Evolutionary conservation across 2,329 filamentous ascomycete genomes (phyloP).

Genomic region (Parascedosporium putredinis): DNA sequence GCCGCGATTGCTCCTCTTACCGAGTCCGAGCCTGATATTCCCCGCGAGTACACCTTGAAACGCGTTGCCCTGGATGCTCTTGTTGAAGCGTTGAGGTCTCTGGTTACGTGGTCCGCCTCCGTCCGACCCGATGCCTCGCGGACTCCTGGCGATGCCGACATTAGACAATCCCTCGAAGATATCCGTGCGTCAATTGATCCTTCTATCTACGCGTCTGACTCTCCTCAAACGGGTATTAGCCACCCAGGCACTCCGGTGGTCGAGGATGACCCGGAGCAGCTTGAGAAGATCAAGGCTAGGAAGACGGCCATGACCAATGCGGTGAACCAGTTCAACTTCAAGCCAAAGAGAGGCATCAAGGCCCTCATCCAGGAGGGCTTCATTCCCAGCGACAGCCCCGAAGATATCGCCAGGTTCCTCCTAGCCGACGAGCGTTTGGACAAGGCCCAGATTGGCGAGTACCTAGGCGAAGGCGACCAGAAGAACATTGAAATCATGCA

Average conservation of each 20-base stretch:
- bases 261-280: constrained; percentile 84
- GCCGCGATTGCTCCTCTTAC: constrained; percentile 55
- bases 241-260: constrained; percentile 50
- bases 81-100: constrained; percentile 76
- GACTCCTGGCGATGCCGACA: constrained; percentile 23
- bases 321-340: constrained; percentile 91
- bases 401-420: constrained; percentile 78
- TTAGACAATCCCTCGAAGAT: constrained; percentile 17
- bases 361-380: constrained; percentile 75
- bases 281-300: constrained; percentile 89
- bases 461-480: constrained; percentile 82
- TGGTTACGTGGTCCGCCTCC: constrained; percentile 80
- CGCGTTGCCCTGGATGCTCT: constrained; percentile 79
- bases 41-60: constrained; percentile 85
- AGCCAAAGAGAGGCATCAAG: constrained; percentile 90
- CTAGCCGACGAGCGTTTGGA: constrained; percentile 73
- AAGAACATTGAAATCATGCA: constrained; percentile 98
- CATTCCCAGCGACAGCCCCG: constrained; percentile 65
- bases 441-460: constrained; percentile 89
- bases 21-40: constrained; percentile 60
- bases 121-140: constrained; percentile 43
- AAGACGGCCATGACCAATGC: constrained; percentile 89
- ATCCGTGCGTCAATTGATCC: constrained; percentile 55
- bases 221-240: constrained; percentile 38
- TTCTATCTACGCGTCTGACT: constrained; percentile 22